Conservation (phyloP, 176 grass and related monocot species). For the Musa schizocarpa region DNA sequence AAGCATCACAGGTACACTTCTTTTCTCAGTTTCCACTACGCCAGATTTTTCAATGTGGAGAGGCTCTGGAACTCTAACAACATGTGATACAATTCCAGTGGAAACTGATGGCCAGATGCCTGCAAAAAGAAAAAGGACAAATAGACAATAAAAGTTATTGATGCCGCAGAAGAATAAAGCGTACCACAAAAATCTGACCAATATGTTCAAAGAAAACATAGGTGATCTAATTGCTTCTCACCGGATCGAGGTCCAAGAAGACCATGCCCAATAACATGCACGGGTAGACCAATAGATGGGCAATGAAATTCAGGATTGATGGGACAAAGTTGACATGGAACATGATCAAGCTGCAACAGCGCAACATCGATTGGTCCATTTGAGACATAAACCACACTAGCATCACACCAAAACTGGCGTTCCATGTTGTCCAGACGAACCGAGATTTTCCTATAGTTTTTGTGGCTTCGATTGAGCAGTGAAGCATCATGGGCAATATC, state of each 20-base stretch:
- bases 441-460: slow-evolving; percentile 56
- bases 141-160: neutral
- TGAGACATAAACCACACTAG: slow-evolving; percentile 72
- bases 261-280: slow-evolving; percentile 75
- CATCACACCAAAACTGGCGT: slow-evolving; percentile 52
- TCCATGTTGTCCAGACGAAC: slow-evolving; percentile 53
- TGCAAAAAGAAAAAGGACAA: slow-evolving; percentile 22
- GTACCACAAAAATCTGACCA: neutral
- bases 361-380: slow-evolving; percentile 81
- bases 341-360: slow-evolving; percentile 61
- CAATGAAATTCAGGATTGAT: slow-evolving; percentile 66
- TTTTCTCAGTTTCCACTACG: slow-evolving; percentile 23
- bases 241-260: slow-evolving; percentile 86
- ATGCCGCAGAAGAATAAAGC: slow-evolving; percentile 8
- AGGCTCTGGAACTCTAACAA: slow-evolving; percentile 37
- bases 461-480: slow-evolving; percentile 38
- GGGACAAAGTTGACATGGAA: slow-evolving; percentile 42
- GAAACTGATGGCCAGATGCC: slow-evolving; percentile 62
- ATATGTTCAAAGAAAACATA: neutral
- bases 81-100: slow-evolving; percentile 70
- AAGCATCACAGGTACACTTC: slow-evolving; percentile 62
- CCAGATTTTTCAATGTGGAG: slow-evolving; percentile 25
- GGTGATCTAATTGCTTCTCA: slow-evolving; percentile 1
- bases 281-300: slow-evolving; percentile 44
- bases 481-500: slow-evolving; percentile 32